Evolutionary conservation across 345 rosid species (phyloP).

Genomic region (Punica granatum): DNA sequence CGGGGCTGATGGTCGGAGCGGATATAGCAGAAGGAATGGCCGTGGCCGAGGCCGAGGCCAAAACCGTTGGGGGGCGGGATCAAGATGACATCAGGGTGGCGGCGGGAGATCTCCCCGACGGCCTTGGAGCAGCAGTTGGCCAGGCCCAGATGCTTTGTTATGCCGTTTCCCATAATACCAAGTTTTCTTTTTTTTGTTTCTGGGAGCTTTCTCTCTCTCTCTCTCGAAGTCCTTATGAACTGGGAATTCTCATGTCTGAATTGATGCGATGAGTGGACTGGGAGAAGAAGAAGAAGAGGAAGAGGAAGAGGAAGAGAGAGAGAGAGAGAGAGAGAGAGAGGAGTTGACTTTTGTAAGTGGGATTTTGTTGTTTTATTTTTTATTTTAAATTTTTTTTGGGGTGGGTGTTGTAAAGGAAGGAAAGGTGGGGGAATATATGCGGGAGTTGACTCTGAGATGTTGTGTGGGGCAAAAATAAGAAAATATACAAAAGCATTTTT

Average conservation of each 20-base stretch:
- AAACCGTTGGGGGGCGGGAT: slow-evolving; percentile 23
- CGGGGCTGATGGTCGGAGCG: slow-evolving; percentile 41
- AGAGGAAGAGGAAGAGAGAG: slow-evolving; percentile 10
- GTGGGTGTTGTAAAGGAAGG: not conserved
- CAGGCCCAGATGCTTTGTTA: slow-evolving; percentile 22
- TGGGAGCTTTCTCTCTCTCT: not conserved
- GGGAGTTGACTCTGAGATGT: slow-evolving; percentile 24
- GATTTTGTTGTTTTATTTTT: not conserved
- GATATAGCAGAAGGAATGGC: slow-evolving; percentile 85
- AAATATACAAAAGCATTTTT: not conserved
- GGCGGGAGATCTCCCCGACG: slow-evolving; percentile 48
- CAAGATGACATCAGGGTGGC: slow-evolving; percentile 40
- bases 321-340: slow-evolving; percentile 9
- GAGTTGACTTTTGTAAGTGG: slow-evolving; percentile 31
- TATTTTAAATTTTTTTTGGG: too few species aligned
- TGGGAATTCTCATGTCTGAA: not conserved
- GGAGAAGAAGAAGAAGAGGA: not conserved
- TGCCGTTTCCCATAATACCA: slow-evolving; percentile 59
- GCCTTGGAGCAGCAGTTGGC: slow-evolving; percentile 44
- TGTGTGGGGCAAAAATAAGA: not conserved
- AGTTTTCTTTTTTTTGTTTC: not conserved
- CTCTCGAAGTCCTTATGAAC: not conserved
- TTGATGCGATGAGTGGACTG: not conserved
- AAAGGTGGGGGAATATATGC: not conserved
- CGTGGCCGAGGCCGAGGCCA: too few species aligned